Conservation (phyloP, 1,284 basidiomycete species). For the Schizophyllum commune region DNA sequence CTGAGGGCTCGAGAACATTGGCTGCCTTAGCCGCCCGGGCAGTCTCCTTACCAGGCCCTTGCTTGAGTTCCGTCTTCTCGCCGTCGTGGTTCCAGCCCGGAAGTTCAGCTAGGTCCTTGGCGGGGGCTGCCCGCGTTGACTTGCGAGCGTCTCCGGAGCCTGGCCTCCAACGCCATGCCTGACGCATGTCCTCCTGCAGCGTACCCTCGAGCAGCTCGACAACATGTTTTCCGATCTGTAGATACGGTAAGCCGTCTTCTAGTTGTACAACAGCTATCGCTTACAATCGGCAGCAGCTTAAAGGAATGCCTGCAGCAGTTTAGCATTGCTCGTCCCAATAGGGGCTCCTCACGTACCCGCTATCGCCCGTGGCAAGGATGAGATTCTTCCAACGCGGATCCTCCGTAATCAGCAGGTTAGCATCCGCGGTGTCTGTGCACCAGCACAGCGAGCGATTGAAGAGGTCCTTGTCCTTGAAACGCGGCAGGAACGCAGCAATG, state of each 20-base stretch:
- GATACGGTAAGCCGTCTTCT: background rate
- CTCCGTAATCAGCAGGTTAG: slow-evolving; percentile 8
- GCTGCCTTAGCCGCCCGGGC: no score
- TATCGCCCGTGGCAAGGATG: slow-evolving; percentile 6
- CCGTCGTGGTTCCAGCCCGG: slow-evolving; percentile 6
- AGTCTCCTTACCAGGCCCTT: no score
- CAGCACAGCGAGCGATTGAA: slow-evolving; percentile 9
- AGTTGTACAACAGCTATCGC: background rate
- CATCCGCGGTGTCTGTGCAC: slow-evolving; percentile 9
- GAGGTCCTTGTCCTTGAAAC: slow-evolving; percentile 7
- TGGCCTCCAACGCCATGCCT: slow-evolving; percentile 9
- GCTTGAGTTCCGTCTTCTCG: no score
- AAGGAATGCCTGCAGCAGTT: slow-evolving; percentile 3
- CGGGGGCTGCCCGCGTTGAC: slow-evolving; percentile 3
- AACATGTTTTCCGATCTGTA: slow-evolving; percentile 5
- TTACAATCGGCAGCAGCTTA: slow-evolving; percentile 8
- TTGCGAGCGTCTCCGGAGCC: slow-evolving; percentile 7
- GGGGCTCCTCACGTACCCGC: slow-evolving; percentile 5
- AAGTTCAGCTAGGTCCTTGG: slow-evolving; percentile 6
- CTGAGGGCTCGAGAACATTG: no score
- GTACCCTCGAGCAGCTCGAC: slow-evolving; percentile 8
- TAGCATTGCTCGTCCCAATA: background rate
- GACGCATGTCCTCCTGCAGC: slow-evolving; percentile 2
- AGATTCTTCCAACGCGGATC: slow-evolving; percentile 6
- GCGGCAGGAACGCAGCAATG: slow-evolving; percentile 4